Base-by-base conservation (phyloP, 345 rosid genomes). In the Camelina laxa region DNA sequence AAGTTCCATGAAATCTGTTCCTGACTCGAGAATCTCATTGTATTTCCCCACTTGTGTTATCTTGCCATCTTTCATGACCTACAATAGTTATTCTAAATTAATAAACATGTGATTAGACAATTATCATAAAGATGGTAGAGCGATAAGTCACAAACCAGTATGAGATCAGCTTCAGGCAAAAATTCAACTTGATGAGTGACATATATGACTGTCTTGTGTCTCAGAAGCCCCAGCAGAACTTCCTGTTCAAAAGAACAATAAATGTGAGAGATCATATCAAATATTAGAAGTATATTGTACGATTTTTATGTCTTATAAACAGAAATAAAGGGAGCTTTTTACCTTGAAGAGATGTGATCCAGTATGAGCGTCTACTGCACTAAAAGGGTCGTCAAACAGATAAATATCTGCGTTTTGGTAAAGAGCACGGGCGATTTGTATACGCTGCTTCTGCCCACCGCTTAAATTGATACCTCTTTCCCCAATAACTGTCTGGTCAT, bases 21-120 rank as follows among this genome's bases (percentile, higher is more conserved):
- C 91, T 0, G 81, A 84, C 38, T 69, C 77, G 3, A 92, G 87
- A 72, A 92, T 85, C 10, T 90, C 91, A 27, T 55, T 56, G 47
- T 90, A 92, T 54, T 80, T 92, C 56, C 97, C 97, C 15, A 86
- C 87, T 77, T 90, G 91, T 1, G 83, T 78, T 27, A 92, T 88
- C 78, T 73, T 82, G 54, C 97, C 97, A 72, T 86, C 92, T 87
- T 86, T 91, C 92, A 89, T 87, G 16, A 91, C 97, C 94, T 89
- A 79, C 80, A 31, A 67, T 75, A 49, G 1, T 48, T 48, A 9
- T 57, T 57, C 1, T 45, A 56, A 68, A 21, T 45, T 16, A 17
- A 62, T 16, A 48, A 60, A 13, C 47, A 39, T 68, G 22, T 22
- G n/a, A 8, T 56, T 9, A 9, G 19, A 45, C 12, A 21, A 60